Conservation (phyloP, 1,284 basidiomycete species). For the Ustanciosporium gigantosporum region DNA sequence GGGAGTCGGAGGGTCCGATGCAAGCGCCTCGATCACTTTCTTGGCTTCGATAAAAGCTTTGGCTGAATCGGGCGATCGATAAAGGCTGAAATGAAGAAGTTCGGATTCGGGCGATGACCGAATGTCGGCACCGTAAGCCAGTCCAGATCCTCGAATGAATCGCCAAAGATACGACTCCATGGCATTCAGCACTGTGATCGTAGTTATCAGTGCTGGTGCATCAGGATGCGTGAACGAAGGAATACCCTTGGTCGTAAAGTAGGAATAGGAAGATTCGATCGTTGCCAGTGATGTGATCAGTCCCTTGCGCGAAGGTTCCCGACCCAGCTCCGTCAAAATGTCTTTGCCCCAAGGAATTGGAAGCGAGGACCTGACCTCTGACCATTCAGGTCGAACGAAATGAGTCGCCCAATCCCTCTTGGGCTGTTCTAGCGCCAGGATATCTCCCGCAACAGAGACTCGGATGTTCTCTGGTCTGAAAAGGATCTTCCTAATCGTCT, state of each 20-base stretch:
- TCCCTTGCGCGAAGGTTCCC: constrained; percentile 71
- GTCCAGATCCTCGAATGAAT: constrained; percentile 55
- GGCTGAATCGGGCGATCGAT: constrained; percentile 79
- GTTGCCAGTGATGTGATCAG: constrained; percentile 85
- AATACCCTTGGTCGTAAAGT: constrained; percentile 74
- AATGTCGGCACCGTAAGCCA: constrained; percentile 86
- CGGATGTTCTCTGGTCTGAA: constrained; percentile 75
- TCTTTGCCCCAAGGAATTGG: constrained; percentile 72
- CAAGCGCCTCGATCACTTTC: constrained; percentile 59
- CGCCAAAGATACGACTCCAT: constrained; percentile 91
- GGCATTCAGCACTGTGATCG: constrained; percentile 85
- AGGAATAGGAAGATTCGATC: constrained; percentile 89
- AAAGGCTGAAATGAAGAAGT: constrained; percentile 75
- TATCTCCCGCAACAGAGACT: constrained; percentile 84
- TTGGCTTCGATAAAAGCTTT: constrained; percentile 81
- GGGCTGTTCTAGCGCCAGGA: constrained; percentile 74
- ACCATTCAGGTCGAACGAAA: constrained; percentile 11
- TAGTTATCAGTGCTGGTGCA: constrained; percentile 80
- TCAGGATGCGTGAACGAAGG: constrained; percentile 69
- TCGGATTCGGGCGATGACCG: constrained; percentile 80
- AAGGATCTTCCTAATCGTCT: constrained; percentile 39
- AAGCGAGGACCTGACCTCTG: constrained; percentile 64
- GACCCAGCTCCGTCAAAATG: constrained; percentile 76
- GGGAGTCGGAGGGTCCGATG: constrained; percentile 62
- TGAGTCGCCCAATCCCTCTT: constrained; percentile 62